Evolutionary conservation across 495 filamentous ascomycete genomes (phyloP).

Genomic region (Xylaria grammica): DNA sequence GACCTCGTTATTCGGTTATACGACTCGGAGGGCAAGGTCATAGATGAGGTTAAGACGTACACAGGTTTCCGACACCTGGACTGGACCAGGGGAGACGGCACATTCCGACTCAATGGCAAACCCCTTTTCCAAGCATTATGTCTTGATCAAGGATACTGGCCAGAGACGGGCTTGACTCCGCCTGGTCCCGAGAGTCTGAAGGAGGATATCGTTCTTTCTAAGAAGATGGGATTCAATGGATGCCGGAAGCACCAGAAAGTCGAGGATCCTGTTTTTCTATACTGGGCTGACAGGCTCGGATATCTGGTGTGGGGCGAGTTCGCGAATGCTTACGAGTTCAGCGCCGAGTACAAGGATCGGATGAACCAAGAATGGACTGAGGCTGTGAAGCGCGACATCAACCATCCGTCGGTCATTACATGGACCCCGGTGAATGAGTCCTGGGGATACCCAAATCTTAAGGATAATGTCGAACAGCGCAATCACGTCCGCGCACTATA

Average conservation of each 20-base stretch:
- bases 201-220: conserved; percentile 58
- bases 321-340: conserved; percentile 54
- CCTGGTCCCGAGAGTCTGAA: conserved; percentile 59
- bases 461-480: conserved; percentile 57
- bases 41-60: conserved; percentile 60
- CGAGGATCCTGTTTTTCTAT: conserved; percentile 42
- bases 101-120: conserved; percentile 62
- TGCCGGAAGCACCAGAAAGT: conserved; percentile 62
- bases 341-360: conserved; percentile 54
- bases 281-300: conserved; percentile 43
- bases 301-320: conserved; percentile 46
- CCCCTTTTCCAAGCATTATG: conserved; percentile 63
- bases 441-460: conserved; percentile 61
- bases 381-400: conserved; percentile 62
- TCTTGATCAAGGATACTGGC: conserved; percentile 68
- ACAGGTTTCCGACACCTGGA: conserved; percentile 64
- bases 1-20: conserved; percentile 53
- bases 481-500: conserved; percentile 64
- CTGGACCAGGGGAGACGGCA: conserved; percentile 53
- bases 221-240: conserved; percentile 64
- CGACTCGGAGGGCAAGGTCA: conserved; percentile 40
- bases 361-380: conserved; percentile 63
- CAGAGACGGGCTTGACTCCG: conserved; percentile 61
- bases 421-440: conserved; percentile 69
- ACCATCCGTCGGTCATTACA: conserved; percentile 63